A percentile compares a stretch with the other conserved stretches of the same genome.
These are phyloP conservation scores for Boeremia exigua DNA, from an alignment of 2,329 filamentous ascomycete genomes.

Conservation along the genomic window DNA sequence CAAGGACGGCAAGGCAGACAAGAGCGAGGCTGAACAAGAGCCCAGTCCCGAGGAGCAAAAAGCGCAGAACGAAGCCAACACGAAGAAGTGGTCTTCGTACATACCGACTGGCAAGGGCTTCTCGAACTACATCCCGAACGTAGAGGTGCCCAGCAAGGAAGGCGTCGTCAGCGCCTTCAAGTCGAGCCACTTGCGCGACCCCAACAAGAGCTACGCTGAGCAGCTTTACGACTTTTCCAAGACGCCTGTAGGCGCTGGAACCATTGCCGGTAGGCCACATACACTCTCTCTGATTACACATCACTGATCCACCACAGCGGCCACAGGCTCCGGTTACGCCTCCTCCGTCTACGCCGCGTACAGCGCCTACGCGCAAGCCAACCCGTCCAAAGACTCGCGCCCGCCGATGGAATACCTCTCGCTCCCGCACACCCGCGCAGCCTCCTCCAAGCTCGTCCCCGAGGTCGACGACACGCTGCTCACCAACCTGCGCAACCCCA, in stretches of 20 bases:
- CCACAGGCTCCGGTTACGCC: slow-evolving; percentile 56
- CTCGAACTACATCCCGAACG: slow-evolving; percentile 54
- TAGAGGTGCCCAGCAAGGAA: slow-evolving; percentile 47
- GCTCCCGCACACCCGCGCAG: slow-evolving; percentile 53
- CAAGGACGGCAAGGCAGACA: slow-evolving; percentile 23
- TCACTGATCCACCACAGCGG: slow-evolving; percentile 35
- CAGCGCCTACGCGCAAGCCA: slow-evolving; percentile 51
- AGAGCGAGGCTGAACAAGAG: slow-evolving; percentile 27
- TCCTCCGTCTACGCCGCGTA: slow-evolving; percentile 57
- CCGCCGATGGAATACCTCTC: slow-evolving; percentile 56
- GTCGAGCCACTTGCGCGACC: slow-evolving; percentile 53
- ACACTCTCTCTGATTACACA: not conserved
- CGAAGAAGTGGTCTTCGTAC: slow-evolving; percentile 55
- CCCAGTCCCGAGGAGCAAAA: slow-evolving; percentile 38
- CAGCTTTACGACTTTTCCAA: slow-evolving; percentile 59
- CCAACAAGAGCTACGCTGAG: slow-evolving; percentile 56
- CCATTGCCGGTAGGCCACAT: slow-evolving; percentile 46
- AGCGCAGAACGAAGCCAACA: slow-evolving; percentile 42
- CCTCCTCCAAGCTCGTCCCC: slow-evolving; percentile 51
- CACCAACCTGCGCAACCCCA: slow-evolving; percentile 55
- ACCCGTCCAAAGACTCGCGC: slow-evolving; percentile 39
- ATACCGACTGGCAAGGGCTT: slow-evolving; percentile 56
- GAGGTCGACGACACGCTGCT: slow-evolving; percentile 52
- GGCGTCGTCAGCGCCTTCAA: slow-evolving; percentile 54
- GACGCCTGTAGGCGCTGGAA: slow-evolving; percentile 58